These are phyloP conservation scores for Neopestalotiopsis rosae DNA, from an alignment of 2,329 filamentous ascomycete species.

Conservation along the genomic window DNA sequence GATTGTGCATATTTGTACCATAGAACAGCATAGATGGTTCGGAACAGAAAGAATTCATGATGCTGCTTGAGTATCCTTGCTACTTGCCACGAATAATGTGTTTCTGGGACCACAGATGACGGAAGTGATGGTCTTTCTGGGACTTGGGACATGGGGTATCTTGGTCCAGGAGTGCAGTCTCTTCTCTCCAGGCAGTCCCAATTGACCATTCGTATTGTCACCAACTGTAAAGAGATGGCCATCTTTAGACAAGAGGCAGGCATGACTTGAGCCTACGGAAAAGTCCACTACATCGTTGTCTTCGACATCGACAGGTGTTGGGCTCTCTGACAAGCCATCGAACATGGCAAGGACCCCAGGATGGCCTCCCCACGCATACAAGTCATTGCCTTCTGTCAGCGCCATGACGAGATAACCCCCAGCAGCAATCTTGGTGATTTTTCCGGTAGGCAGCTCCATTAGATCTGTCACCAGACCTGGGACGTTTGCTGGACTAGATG, in stretches of 20 bases:
- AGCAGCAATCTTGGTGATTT: conserved; percentile 58
- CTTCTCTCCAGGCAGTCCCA: conserved; percentile 49
- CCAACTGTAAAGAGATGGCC: conserved; percentile 61
- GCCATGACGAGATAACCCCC: conserved; percentile 64
- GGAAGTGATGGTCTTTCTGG: conserved; percentile 38
- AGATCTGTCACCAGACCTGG: conserved; percentile 56
- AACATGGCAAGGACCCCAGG: conserved; percentile 40
- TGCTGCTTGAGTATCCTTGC: conserved; percentile 24
- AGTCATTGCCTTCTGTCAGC: conserved; percentile 59
- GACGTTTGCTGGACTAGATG: conserved; percentile 46
- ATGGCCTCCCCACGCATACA: conserved; percentile 68
- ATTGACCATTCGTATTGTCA: conserved; percentile 62
- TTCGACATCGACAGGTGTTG: conserved; percentile 52
- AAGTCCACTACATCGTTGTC: conserved; percentile 61
- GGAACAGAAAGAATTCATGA: conserved; percentile 34
- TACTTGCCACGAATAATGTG: conserved; percentile 53
- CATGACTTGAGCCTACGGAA: conserved; percentile 62
- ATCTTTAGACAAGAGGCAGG: conserved; percentile 57
- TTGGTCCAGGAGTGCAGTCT: conserved; percentile 41
- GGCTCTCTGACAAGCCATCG: conserved; percentile 35
- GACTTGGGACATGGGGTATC: conserved; percentile 34
- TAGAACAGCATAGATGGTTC: conserved; percentile 51
- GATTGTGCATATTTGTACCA: conserved; percentile 47
- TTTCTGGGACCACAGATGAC: conserved; percentile 55
- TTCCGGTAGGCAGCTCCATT: conserved; percentile 52